phyloP scores from a whole-genome alignment of 2,329 filamentous ascomycete genomes.

The Ophiostoma triangulosporum region DNA sequence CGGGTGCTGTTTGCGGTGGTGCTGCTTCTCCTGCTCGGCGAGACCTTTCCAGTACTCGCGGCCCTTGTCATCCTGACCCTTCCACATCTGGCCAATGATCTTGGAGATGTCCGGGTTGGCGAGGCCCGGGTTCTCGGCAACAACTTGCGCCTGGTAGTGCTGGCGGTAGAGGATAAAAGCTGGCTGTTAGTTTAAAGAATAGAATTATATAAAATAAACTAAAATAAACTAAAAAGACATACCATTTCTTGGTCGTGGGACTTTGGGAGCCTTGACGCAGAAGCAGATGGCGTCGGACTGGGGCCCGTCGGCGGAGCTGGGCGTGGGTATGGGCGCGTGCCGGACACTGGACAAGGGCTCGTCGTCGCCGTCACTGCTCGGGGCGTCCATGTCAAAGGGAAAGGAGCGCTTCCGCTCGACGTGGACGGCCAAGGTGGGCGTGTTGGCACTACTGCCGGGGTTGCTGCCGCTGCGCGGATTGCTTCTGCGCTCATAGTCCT shows the following conservation, averaged over 20 bases:
- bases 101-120: constrained; percentile 95
- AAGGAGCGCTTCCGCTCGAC: background rate
- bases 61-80: constrained; percentile 55
- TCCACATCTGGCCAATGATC: constrained; percentile 91
- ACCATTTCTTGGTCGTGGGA: constrained; percentile 47
- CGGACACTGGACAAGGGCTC: background rate
- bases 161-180: constrained; percentile 97
- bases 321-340: background rate
- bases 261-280: constrained; percentile 42
- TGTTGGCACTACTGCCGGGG: background rate
- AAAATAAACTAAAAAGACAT: constrained; percentile 20
- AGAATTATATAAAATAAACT: background rate
- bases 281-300: constrained; percentile 36
- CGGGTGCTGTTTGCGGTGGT: constrained; percentile 81
- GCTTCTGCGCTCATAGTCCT: background rate
- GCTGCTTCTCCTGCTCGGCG: constrained; percentile 84
- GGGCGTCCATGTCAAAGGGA: background rate
- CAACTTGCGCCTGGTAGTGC: constrained; percentile 73
- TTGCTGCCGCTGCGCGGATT: background rate
- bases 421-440: background rate
- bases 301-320: background rate
- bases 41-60: constrained; percentile 81
- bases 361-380: constrained; percentile 11
- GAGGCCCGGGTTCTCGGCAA: constrained; percentile 71
- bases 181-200: background rate